A percentile compares a stretch with the other conserved stretches of the same genome.
phyloP scores from a whole-genome alignment of 371 early-diverging fungal species.

The Blakeslea trispora region DNA sequence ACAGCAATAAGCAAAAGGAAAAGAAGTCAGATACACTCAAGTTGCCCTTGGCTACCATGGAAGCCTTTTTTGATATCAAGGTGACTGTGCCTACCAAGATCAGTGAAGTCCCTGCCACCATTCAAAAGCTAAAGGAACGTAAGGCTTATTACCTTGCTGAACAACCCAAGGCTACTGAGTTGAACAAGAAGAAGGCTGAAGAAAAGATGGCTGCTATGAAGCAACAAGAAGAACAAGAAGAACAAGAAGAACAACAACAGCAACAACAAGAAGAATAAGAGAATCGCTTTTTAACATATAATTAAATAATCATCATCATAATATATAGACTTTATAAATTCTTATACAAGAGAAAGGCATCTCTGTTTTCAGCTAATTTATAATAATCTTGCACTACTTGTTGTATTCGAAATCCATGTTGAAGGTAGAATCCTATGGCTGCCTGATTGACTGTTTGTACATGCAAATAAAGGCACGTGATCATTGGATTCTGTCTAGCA shows the following conservation, averaged over 20 bases:
- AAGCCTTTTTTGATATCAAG: conserved; percentile 80
- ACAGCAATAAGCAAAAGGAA: conserved; percentile 46
- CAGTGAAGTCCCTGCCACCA: conserved; percentile 69
- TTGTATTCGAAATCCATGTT: conserved; percentile 29
- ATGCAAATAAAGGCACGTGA: conserved; percentile 28
- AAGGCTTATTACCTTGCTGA: conserved; percentile 71
- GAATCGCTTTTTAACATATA: no score
- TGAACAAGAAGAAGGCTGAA: conserved; percentile 88
- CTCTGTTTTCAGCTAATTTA: conserved; percentile 24
- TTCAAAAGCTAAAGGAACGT: conserved; percentile 74
- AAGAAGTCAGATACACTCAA: conserved; percentile 73
- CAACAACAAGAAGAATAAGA: no score
- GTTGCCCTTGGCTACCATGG: conserved; percentile 80
- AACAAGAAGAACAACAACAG: no score
- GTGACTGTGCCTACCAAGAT: conserved; percentile 77
- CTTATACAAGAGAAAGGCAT: conserved; percentile 28
- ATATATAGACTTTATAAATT: no score
- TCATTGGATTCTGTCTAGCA: conserved; percentile 16
- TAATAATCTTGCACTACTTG: conserved; percentile 23
- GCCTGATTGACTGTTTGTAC: conserved; percentile 25
- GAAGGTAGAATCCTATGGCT: conserved; percentile 26
- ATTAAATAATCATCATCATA: no score
- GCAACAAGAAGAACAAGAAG: conserved; percentile 54
- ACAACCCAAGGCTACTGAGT: conserved; percentile 78
- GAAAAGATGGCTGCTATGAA: conserved; percentile 76